Evolutionary conservation across 1,139 yeast genomes (phyloP).

Genomic region (Kazachstania sp.): DNA sequence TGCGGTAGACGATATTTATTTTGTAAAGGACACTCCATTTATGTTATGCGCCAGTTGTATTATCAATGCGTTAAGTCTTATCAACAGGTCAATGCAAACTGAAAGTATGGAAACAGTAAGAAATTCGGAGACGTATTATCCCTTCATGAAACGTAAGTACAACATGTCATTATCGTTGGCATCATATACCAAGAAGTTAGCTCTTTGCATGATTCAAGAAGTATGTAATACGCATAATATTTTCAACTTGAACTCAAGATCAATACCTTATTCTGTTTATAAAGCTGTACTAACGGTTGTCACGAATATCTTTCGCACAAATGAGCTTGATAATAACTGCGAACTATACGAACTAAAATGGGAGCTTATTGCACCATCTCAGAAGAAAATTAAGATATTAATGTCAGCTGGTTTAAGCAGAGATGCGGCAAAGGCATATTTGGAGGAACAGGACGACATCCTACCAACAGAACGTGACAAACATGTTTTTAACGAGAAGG

Average conservation of each 20-base stretch:
- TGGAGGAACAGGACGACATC: constrained; percentile 18
- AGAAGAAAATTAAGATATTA: constrained; percentile 18
- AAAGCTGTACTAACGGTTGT: constrained; percentile 26
- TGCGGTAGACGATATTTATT: constrained; percentile 33
- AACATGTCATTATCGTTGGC: constrained; percentile 21
- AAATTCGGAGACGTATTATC: constrained; percentile 21
- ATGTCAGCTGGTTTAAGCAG: constrained; percentile 18
- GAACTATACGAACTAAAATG: constrained; percentile 40
- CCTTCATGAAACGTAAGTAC: constrained; percentile 18
- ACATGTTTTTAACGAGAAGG: constrained; percentile 7
- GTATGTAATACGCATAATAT: constrained; percentile 14
- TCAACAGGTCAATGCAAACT: constrained; percentile 34
- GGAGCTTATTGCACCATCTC: constrained; percentile 26
- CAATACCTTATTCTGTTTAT: constrained; percentile 29
- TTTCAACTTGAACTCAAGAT: constrained; percentile 16
- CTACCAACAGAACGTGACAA: constrained; percentile 15
- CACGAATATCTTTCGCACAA: constrained; percentile 20
- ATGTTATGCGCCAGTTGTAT: constrained; percentile 38
- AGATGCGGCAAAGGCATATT: constrained; percentile 19
- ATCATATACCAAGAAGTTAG: constrained; percentile 19
- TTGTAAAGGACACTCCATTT: constrained; percentile 34
- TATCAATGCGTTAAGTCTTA: constrained; percentile 36
- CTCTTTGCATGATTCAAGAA: constrained; percentile 18
- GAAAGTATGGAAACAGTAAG: constrained; percentile 27
- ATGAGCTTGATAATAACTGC: constrained; percentile 24